Conservation (phyloP, 208 protist genomes). For the Trypanosomatidae sp. region DNA sequence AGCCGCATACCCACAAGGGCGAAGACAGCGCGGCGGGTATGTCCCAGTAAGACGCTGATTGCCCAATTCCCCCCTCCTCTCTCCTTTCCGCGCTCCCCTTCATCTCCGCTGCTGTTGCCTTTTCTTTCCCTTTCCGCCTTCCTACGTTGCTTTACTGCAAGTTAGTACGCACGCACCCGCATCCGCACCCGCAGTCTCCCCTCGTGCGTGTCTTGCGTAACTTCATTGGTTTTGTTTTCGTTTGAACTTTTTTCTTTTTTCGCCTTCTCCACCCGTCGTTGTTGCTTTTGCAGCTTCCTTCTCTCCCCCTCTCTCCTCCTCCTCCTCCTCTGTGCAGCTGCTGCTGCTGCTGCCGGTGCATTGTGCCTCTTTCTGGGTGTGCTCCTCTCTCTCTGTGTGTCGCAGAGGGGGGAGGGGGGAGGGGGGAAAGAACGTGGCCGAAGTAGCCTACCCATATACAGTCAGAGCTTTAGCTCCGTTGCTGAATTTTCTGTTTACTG, state of each 20-base stretch:
- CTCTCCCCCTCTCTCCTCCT: neutral
- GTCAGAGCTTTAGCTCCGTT: neutral
- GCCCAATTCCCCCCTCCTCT: neutral
- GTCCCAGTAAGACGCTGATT: neutral
- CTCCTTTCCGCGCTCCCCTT: neutral
- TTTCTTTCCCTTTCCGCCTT: neutral
- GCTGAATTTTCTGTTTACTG: neutral
- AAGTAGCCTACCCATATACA: neutral
- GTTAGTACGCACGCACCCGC: neutral
- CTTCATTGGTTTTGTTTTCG: neutral
- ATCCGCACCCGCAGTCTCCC: neutral
- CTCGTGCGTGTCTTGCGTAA: neutral
- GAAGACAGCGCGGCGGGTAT: neutral
- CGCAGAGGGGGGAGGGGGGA: neutral
- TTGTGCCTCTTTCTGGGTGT: neutral
- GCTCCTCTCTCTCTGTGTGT: neutral
- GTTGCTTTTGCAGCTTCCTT: conserved; percentile 20
- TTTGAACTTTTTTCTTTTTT: neutral
- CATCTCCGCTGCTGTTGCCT: neutral
- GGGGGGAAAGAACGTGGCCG: neutral
- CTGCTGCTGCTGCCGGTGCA: neutral
- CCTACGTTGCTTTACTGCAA: neutral
- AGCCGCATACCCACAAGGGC: neutral
- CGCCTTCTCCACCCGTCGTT: neutral
- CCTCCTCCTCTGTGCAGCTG: neutral